Conservation (phyloP, 768 basidiomycete species). For the Boletus reticuloceps region DNA sequence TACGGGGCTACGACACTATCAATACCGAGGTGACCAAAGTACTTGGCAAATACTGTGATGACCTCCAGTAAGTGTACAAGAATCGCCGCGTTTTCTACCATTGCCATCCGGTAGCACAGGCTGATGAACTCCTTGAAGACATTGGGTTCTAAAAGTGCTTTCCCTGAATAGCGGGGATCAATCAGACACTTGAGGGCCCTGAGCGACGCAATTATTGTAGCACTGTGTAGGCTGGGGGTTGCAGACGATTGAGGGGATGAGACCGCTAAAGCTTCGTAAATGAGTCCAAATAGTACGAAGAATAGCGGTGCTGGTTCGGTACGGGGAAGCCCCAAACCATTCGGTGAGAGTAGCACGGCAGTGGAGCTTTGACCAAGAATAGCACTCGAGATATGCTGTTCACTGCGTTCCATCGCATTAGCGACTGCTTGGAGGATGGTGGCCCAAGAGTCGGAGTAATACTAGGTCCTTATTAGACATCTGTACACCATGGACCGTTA, state of each 20-base stretch:
- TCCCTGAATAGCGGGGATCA: slow-evolving; percentile 74
- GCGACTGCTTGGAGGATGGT: slow-evolving; percentile 85
- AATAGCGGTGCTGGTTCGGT: slow-evolving; percentile 78
- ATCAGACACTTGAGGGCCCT: slow-evolving; percentile 81
- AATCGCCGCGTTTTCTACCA: slow-evolving; percentile 75
- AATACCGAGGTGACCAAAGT: slow-evolving; percentile 30
- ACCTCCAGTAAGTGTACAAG: slow-evolving; percentile 74
- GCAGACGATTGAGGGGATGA: slow-evolving; percentile 60
- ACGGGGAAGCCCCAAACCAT: slow-evolving; percentile 25
- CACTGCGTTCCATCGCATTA: slow-evolving; percentile 67
- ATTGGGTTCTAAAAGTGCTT: slow-evolving; percentile 72
- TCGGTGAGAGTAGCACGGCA: slow-evolving; percentile 16
- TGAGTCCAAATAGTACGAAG: slow-evolving; percentile 88
- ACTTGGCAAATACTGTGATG: slow-evolving; percentile 53
- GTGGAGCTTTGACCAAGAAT: slow-evolving; percentile 65
- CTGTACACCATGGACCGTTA: background rate
- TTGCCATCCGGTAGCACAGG: slow-evolving; percentile 84
- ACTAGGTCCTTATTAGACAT: slow-evolving; percentile 45
- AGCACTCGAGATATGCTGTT: slow-evolving; percentile 68
- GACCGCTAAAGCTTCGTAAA: slow-evolving; percentile 80
- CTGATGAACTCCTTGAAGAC: slow-evolving; percentile 90
- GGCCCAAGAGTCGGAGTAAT: slow-evolving; percentile 81
- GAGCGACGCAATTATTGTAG: slow-evolving; percentile 59
- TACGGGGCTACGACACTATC: slow-evolving; percentile 22
- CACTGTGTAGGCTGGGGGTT: slow-evolving; percentile 39